A percentile compares a stretch with the other conserved stretches of the same genome.
phyloP scores from a whole-genome alignment of 768 basidiomycete species.

The Crucibulum laeve region DNA sequence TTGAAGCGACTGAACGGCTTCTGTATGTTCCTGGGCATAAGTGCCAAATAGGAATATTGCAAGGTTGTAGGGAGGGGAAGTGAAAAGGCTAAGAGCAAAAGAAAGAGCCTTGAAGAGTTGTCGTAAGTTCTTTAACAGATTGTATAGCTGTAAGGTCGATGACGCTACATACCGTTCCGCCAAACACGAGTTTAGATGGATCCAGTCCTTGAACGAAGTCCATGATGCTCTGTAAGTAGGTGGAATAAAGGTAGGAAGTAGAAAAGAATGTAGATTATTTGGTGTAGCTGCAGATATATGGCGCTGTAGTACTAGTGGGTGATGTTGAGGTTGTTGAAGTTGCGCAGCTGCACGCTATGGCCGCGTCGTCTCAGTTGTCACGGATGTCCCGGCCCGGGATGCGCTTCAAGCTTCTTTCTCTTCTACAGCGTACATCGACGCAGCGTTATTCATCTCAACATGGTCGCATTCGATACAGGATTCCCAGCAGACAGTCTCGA shows the following conservation, averaged over 20 bases:
- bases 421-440: no score
- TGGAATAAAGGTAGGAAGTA: no score
- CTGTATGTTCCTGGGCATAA: conserved; percentile 66
- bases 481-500: conserved; percentile 89
- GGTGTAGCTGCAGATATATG: no score
- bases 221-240: no score
- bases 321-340: no score
- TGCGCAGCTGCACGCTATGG: no score
- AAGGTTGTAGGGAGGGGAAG: conserved; percentile 69
- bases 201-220: conserved; percentile 74
- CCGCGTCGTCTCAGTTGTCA: no score
- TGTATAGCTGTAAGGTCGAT: neutral
- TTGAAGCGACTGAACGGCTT: conserved; percentile 61
- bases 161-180: conserved; percentile 47
- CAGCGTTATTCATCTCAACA: neutral
- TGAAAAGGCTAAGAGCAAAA: conserved; percentile 51
- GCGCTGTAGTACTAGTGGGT: no score
- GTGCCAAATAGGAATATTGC: conserved; percentile 79
- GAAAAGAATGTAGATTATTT: no score
- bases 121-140: neutral
- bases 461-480: conserved; percentile 51
- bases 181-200: conserved; percentile 62
- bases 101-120: conserved; percentile 47
- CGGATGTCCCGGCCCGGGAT: no score
- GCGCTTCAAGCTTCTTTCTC: no score